Base-by-base conservation (phyloP, 805 yeast genomes). In the Lipomyces chichibuensis region DNA sequence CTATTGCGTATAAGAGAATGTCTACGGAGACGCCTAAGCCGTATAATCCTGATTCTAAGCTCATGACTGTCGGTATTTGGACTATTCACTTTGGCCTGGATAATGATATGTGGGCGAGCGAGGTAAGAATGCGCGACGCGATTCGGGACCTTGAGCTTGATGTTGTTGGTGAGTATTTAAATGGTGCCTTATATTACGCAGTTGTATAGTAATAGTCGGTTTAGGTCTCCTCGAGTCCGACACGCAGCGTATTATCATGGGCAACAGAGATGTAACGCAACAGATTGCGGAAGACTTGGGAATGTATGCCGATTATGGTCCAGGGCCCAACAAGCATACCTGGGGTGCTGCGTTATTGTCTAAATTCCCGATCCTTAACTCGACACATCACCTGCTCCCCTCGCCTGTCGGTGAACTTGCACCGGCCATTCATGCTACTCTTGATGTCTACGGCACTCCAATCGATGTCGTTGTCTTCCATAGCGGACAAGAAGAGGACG, bases 371-470 rank as follows among this genome's bases (percentile, higher is more conserved):
- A 95, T 95, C 69, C 73, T 95, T 65, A 86, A 89, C 75, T 92
- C 98, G 2, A 87, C 92, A 0, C 99, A 95, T 77, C 96, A 93
- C 76, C 82, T 95, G 72, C 80, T 94, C 65, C 99, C 99, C 3
- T 91, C 97, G 6, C 99, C 99, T 1, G 97, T 91, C 39, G 99
- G 99, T 20, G 99, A 95, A 81, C 83, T 95, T 63, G 99, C 99
- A 0, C 99, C 99, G 3, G 98, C 98, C 0, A 95, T 95, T 72
- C 97, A 90, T 77, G 99, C 99, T 2, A 94, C 98, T 0, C 81
- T 95, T 69, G 94, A 92, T 72, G 90, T 95, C 49, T 93, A 92
- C 78, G 97, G 97, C 13, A 89, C 88, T 74, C 76, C 82, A 25
- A 90, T 95, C 5, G 99, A 95, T 77, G 91, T 95, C 29, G 94